Conservation (phyloP, 169 alveolate species). For the Babesia bovis region DNA sequence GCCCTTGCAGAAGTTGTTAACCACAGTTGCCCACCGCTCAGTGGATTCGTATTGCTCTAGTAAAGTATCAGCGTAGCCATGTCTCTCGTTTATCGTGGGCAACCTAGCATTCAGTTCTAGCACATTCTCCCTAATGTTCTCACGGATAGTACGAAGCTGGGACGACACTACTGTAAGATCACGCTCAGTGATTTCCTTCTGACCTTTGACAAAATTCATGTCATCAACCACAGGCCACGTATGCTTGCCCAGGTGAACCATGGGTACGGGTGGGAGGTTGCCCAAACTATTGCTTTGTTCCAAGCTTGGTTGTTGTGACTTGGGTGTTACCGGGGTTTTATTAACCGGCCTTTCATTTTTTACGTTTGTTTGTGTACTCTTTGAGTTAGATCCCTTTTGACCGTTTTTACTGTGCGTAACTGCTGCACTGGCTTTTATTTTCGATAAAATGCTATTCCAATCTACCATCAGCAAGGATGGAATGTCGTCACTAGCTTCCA, state of each 20-base stretch:
- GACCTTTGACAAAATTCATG: conserved; percentile 31
- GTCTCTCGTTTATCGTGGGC: conserved; percentile 24
- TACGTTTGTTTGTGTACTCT: neutral
- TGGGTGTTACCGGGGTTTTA: neutral
- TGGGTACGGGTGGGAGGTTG: conserved; percentile 19
- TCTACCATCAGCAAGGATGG: conserved; percentile 15
- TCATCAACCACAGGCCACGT: conserved; percentile 38
- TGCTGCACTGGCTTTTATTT: neutral
- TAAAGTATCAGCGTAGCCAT: neutral
- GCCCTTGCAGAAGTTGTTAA: conserved; percentile 7
- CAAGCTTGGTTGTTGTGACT: neutral
- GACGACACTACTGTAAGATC: conserved; percentile 22
- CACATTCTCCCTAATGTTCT: conserved; percentile 35
- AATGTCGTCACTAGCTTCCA: neutral
- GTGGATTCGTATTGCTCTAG: conserved; percentile 36
- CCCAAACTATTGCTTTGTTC: neutral
- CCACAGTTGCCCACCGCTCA: conserved; percentile 38
- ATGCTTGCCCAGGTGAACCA: conserved; percentile 34
- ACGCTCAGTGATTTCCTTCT: conserved; percentile 39
- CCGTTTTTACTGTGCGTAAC: neutral
- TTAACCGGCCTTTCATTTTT: neutral
- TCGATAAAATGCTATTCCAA: neutral
- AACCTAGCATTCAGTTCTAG: conserved; percentile 17
- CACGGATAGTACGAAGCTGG: conserved; percentile 24
- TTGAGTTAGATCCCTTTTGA: neutral